Evolutionary conservation across 169 alveolate species (phyloP), one percentile per base, ranked within the genome.

Genomic region (Plasmodium falciparum): DNA sequence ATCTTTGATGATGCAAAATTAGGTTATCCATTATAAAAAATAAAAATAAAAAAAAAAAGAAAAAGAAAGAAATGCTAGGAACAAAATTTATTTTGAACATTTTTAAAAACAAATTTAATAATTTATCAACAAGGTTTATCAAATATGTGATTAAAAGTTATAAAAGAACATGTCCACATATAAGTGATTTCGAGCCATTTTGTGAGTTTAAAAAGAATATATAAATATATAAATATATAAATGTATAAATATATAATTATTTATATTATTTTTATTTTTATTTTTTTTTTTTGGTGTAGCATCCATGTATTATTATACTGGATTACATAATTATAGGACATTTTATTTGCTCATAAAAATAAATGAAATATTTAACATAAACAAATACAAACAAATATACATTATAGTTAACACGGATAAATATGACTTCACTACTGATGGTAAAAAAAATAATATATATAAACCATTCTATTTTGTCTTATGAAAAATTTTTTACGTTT

Each of bases 141-240:
- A 63, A 20, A 22, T 86, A 61, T 71, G 22, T 86, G 9, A 67
- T 86, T 26, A 86, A 72, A 73, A 86, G 88, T 67, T 86, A 86
- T 74, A 86, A 72, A 72, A 71, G 92, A 65, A 72, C 92, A 29
- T 86, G 92, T 5, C 92, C 92, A 47, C 92, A 86, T 66, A 86
- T 86, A 47, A 86, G 92, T 67, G 92, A 86, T 67, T 86, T 86
- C 70, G 92, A 86, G 71, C 92, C 92, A 12, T 86, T 86, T 58
- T 86, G 92, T 86, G 54, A 52, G 20, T 5, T 6, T 67, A 33
- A 54, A 45, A 22, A n/a, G 20, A 67, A 67, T 24, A 33, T 52
- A 13, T 47, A 58, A n/a, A 13, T 11, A 47, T 70, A 39, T 50
- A 8, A 54, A 67, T 24, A 20, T 52, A 13, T 47, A 58, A 7